Evolutionary conservation across 305 asterid genomes (phyloP).

Genomic region (Fraxinus xanthoxyloides): DNA sequence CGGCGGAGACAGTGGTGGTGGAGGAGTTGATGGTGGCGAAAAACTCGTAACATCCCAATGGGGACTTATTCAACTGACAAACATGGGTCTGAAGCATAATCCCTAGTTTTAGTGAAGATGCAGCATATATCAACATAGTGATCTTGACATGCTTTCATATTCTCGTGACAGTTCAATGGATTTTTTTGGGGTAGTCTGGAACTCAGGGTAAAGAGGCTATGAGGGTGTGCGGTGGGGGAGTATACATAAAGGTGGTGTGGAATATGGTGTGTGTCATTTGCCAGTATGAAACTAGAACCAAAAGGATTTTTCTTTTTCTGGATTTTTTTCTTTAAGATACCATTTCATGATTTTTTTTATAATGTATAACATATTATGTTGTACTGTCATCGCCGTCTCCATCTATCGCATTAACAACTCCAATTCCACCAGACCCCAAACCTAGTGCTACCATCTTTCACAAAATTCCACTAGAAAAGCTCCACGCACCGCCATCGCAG

Average conservation of each 20-base stretch:
- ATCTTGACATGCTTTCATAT: conserved; percentile 50
- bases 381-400: not conserved
- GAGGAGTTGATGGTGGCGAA: conserved; percentile 40
- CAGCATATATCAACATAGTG: conserved; percentile 27
- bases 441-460: not conserved
- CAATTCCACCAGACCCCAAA: not conserved
- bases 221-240: not conserved
- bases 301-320: not conserved
- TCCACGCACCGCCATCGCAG: no score
- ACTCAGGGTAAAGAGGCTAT: not conserved
- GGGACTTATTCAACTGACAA: conserved; percentile 59
- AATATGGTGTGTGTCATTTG: conserved; percentile 21
- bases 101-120: conserved; percentile 29
- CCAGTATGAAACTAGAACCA: conserved; percentile 43
- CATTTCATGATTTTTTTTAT: no score
- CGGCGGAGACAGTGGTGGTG: not conserved
- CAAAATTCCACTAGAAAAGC: no score
- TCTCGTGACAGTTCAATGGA: conserved; percentile 41
- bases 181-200: not conserved
- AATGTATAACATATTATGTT: no score
- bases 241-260: not conserved
- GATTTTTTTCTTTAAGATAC: not conserved
- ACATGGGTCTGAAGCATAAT: conserved; percentile 21
- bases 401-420: no score
- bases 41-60: conserved; percentile 55